phyloP scores from a whole-genome alignment of 371 early-diverging fungal genomes.

The Mucor saturninus region DNA sequence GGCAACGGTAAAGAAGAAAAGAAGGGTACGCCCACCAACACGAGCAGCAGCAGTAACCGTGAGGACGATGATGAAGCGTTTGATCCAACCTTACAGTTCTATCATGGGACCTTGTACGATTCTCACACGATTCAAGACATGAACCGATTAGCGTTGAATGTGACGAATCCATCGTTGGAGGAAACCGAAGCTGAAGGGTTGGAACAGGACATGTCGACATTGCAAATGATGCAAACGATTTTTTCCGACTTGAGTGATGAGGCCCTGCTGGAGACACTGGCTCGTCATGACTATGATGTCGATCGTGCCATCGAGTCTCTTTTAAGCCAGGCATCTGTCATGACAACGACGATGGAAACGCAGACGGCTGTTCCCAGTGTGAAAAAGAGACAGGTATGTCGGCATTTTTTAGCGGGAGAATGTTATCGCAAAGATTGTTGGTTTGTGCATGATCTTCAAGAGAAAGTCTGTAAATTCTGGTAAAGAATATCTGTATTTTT shows the following conservation, averaged over 20 bases:
- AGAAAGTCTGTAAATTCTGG: conserved; percentile 79
- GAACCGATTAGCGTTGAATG: conserved; percentile 33
- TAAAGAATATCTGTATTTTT: conserved; percentile 24
- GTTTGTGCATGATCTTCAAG: conserved; percentile 79
- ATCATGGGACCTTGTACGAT: conserved; percentile 46
- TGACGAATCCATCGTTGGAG: conserved; percentile 40
- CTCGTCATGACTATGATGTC: conserved; percentile 54
- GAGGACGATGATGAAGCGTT: conserved; percentile 43
- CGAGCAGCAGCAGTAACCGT: not conserved
- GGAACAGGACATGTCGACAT: conserved; percentile 58
- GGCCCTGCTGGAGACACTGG: conserved; percentile 50
- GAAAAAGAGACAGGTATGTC: conserved; percentile 65
- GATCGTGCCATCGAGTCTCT: conserved; percentile 49
- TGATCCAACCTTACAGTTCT: conserved; percentile 54
- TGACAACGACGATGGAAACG: not conserved
- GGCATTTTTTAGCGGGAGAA: conserved; percentile 77
- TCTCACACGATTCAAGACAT: conserved; percentile 44
- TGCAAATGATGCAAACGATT: conserved; percentile 62
- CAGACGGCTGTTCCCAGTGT: not conserved
- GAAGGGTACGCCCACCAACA: not conserved
- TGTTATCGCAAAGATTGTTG: conserved; percentile 82
- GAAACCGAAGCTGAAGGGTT: conserved; percentile 44
- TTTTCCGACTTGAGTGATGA: conserved; percentile 53
- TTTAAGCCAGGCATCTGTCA: not conserved
- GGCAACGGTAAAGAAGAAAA: not conserved